Percentiles rank a stretch among this genome's conserved stretches.
These are phyloP conservation scores for Cladophialophora chaetospira DNA, from an alignment of 2,329 filamentous ascomycete genomes.

Conservation along the genomic window DNA sequence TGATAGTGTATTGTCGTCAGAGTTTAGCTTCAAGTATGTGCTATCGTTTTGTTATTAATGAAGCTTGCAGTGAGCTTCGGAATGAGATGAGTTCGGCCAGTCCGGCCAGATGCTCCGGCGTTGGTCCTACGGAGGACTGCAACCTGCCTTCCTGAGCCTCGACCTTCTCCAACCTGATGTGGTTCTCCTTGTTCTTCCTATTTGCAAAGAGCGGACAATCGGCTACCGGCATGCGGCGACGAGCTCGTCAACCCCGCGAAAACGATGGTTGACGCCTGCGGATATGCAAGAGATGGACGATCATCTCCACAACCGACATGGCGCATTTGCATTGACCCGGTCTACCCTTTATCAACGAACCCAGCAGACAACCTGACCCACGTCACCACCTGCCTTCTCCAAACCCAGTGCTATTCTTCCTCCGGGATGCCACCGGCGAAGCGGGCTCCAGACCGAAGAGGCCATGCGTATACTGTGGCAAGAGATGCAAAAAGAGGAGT, in stretches of 20 bases:
- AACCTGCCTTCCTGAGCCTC: not conserved
- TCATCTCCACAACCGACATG: slow-evolving; percentile 4
- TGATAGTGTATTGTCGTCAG: too few species aligned
- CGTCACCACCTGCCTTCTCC: not conserved
- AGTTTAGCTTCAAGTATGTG: too few species aligned
- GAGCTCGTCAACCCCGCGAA: not conserved
- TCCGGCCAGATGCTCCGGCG: too few species aligned
- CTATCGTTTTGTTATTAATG: too few species aligned
- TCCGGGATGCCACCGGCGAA: slow-evolving; percentile 2
- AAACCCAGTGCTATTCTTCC: not conserved
- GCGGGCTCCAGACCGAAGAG: not conserved
- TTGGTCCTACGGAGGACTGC: too few species aligned
- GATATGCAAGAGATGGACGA: not conserved
- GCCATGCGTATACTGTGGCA: not conserved
- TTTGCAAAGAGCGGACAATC: not conserved
- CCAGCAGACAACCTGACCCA: not conserved
- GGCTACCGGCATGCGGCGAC: not conserved
- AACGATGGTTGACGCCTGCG: not conserved
- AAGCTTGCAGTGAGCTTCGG: too few species aligned
- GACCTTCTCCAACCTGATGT: not conserved
- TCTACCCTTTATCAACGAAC: not conserved
- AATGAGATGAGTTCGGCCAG: too few species aligned
- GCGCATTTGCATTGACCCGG: not conserved
- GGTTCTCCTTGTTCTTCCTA: not conserved
- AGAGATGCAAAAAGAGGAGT: not conserved